Evolutionary conservation across 371 early-diverging fungal genomes (phyloP).

Genomic region (Blakeslea trispora): DNA sequence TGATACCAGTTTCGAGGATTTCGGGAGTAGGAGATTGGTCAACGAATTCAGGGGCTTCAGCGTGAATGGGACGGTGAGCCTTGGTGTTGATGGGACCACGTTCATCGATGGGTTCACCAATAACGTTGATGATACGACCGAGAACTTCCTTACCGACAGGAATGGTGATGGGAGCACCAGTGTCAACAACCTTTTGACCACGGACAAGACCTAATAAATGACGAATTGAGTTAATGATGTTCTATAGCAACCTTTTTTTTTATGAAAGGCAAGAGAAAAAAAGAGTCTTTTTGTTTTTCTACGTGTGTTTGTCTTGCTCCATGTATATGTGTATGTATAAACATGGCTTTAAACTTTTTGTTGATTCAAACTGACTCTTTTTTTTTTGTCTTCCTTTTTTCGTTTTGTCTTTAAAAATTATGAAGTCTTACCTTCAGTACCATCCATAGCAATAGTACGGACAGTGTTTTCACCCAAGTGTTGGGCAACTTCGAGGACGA

Average conservation of each 20-base stretch:
- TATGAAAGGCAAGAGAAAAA: not conserved
- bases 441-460: constrained; percentile 99
- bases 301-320: too few relatives aligned
- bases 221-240: not conserved
- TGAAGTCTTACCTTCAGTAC: constrained; percentile 63
- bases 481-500: constrained; percentile 96
- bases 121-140: constrained; percentile 98
- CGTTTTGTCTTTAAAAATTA: too few relatives aligned
- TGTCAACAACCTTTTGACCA: constrained; percentile 94
- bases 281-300: too few relatives aligned
- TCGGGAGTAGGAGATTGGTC: constrained; percentile 97
- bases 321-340: too few relatives aligned
- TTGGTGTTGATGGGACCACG: constrained; percentile 96
- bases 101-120: constrained; percentile 98
- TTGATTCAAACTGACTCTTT: not conserved
- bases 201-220: constrained; percentile 85
- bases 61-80: constrained; percentile 88
- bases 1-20: constrained; percentile 97
- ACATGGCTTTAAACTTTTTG: constrained; percentile 1
- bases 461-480: constrained; percentile 98
- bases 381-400: too few relatives aligned
- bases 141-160: constrained; percentile 96
- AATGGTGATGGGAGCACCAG: constrained; percentile 92
- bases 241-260: not conserved
- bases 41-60: constrained; percentile 92